Evolutionary conservation across 176 grass and related monocot species (phyloP).

Genomic region (Pontederia paniculata): DNA sequence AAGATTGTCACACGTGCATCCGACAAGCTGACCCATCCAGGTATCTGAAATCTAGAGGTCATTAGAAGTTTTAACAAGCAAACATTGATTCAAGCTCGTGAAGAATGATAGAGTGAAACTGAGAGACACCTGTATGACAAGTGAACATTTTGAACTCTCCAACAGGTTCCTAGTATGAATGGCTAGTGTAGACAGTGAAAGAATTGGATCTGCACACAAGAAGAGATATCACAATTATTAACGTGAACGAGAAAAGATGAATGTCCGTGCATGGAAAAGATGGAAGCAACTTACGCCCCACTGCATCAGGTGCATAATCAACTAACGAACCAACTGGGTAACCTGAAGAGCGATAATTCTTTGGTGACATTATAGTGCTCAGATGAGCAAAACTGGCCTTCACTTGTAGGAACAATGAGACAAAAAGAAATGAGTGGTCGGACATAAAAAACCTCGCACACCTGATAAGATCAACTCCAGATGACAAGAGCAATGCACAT

Average conservation of each 20-base stretch:
- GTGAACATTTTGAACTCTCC: conserved; percentile 64
- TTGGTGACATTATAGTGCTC: conserved; percentile 81
- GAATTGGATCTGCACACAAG: conserved; percentile 68
- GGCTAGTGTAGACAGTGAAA: conserved; percentile 82
- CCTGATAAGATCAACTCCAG: background rate
- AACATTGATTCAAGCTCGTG: background rate
- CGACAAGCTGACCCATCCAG: conserved; percentile 83
- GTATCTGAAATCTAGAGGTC: conserved; percentile 30
- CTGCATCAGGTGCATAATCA: conserved; percentile 76
- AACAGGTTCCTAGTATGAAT: conserved; percentile 94
- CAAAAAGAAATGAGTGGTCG: background rate
- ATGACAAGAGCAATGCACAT: background rate
- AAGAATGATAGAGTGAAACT: background rate
- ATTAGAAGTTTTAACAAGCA: background rate
- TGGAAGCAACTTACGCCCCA: conserved; percentile 70
- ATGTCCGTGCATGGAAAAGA: background rate
- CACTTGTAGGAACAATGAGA: background rate
- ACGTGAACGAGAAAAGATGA: background rate
- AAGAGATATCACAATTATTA: background rate
- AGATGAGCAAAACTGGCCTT: conserved; percentile 84
- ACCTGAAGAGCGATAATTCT: conserved; percentile 72
- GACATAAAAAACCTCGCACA: background rate
- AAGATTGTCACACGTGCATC: conserved; percentile 97
- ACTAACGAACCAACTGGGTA: conserved; percentile 97
- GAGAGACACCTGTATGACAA: conserved; percentile 74